Percentiles rank a stretch among this genome's conserved stretches.
Evolutionary conservation across 2,329 filamentous ascomycete genomes (phyloP).

Genomic region (Periconia digitata): DNA sequence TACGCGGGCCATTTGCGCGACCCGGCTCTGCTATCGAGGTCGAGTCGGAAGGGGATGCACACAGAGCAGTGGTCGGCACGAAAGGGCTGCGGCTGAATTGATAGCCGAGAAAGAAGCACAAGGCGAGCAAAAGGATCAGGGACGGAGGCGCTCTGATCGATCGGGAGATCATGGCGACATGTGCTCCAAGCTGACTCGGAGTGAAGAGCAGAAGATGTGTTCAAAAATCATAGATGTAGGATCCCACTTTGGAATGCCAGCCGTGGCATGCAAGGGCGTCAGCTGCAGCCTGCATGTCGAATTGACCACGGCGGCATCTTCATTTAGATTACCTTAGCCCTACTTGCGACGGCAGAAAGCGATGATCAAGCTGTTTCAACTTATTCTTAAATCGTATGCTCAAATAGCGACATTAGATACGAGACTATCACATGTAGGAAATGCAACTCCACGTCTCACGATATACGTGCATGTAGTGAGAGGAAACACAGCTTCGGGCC

Average conservation of each 20-base stretch:
- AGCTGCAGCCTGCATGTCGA: not conserved
- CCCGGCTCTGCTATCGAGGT: not conserved
- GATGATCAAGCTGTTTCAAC: no score
- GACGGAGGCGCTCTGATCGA: conserved; percentile 25
- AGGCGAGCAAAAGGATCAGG: conserved; percentile 25
- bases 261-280: conserved; percentile 18
- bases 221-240: not conserved
- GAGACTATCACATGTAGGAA: no score
- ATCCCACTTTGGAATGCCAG: conserved; percentile 20
- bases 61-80: conserved; percentile 9
- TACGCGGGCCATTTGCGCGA: conserved; percentile 19
- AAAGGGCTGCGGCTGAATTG: conserved; percentile 27
- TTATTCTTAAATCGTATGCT: no score
- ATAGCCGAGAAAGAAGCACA: conserved; percentile 35
- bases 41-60: not conserved
- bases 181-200: not conserved
- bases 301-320: no score
- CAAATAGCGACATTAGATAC: no score
- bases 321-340: no score
- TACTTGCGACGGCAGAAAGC: no score
- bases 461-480: no score
- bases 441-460: no score
- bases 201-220: not conserved
- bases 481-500: no score
- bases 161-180: conserved; percentile 29